Conservation (phyloP, 2,329 filamentous ascomycete genomes). For the Exophiala alcalophila region DNA sequence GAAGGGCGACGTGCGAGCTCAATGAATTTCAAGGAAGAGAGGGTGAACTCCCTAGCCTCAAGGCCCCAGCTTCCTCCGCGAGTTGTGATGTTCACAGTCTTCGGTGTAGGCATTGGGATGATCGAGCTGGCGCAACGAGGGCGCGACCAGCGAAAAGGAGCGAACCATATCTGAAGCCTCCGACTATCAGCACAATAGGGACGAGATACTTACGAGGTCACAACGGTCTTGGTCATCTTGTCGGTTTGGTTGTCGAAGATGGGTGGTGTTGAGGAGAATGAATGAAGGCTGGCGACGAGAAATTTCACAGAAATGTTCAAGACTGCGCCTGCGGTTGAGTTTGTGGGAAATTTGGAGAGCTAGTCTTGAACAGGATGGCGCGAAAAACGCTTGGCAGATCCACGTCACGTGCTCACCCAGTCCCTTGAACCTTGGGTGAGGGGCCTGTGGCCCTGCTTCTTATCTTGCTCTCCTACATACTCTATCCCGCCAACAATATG, state of each 20-base stretch:
- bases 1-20: slow-evolving; percentile 49
- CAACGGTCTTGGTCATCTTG: slow-evolving; percentile 50
- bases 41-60: slow-evolving; percentile 65
- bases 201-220: slow-evolving; percentile 60
- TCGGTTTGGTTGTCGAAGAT: slow-evolving; percentile 45
- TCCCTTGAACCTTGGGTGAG: too few species aligned
- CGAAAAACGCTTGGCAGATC: neutral
- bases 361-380: neutral
- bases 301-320: slow-evolving; percentile 17
- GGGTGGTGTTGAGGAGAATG: slow-evolving; percentile 35
- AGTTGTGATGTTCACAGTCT: slow-evolving; percentile 37
- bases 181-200: slow-evolving; percentile 43
- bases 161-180: slow-evolving; percentile 71
- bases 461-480: too few species aligned
- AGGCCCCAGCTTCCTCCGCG: slow-evolving; percentile 57
- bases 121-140: slow-evolving; percentile 71
- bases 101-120: slow-evolving; percentile 57
- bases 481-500: too few species aligned
- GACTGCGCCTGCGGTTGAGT: slow-evolving; percentile 5
- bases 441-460: too few species aligned
- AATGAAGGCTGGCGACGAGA: neutral
- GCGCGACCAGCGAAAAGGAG: slow-evolving; percentile 72
- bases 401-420: too few species aligned
- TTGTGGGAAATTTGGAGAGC: slow-evolving; percentile 7
- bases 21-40: slow-evolving; percentile 77